Evolutionary conservation across 129 eudicot species (phyloP).

Genomic region (Oenanthe sinensis): DNA sequence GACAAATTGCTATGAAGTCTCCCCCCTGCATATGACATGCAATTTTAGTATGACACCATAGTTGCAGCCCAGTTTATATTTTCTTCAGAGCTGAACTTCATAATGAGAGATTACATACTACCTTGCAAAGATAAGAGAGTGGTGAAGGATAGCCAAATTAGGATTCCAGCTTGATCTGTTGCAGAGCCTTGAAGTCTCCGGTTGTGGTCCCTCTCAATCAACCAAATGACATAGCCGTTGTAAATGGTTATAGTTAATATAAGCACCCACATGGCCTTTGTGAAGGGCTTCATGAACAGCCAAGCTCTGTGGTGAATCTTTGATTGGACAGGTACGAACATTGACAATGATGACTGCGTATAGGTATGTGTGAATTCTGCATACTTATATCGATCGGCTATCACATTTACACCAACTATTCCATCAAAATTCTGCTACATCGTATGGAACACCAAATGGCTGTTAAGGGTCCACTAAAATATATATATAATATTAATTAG

Average conservation of each 20-base stretch:
- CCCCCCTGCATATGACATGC: not conserved
- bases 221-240: constrained; percentile 7
- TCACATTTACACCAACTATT: not conserved
- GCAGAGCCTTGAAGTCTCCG: not conserved
- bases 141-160: constrained; percentile 6
- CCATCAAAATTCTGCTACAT: constrained; percentile 1
- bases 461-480: not conserved
- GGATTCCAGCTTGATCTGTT: constrained; percentile 1
- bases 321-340: constrained; percentile 4
- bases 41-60: not conserved
- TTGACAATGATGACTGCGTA: not conserved
- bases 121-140: constrained; percentile 6
- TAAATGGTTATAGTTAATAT: not conserved
- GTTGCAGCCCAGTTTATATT: not conserved
- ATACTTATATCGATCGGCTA: not conserved
- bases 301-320: not conserved
- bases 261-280: not conserved
- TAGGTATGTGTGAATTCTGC: constrained; percentile 4
- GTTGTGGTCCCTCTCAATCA: not conserved
- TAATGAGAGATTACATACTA: no score
- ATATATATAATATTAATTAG: no score
- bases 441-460: not conserved
- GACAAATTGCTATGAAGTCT: constrained; percentile 9
- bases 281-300: constrained; percentile 8
- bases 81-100: no score